phyloP scores from a whole-genome alignment of 2,329 filamentous ascomycete species.

The Shiraia sp. region DNA sequence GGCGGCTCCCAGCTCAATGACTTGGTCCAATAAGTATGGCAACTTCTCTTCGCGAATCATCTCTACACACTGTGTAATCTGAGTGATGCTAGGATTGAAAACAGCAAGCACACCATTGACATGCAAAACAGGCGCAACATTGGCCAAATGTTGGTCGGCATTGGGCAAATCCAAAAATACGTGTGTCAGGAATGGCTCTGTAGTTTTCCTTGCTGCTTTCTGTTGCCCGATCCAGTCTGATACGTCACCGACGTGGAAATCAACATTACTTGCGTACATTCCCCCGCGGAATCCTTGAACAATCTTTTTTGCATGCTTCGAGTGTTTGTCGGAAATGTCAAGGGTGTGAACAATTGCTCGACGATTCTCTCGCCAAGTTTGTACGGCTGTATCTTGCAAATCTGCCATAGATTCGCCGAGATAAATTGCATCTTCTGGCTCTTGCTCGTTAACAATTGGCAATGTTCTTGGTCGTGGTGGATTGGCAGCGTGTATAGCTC shows the following conservation, averaged over 20 bases:
- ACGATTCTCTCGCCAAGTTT: constrained; percentile 52
- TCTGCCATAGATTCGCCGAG: constrained; percentile 39
- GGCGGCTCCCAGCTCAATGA: constrained; percentile 61
- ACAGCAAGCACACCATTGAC: constrained; percentile 68
- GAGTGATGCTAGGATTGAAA: constrained; percentile 78
- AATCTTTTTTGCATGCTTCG: constrained; percentile 65
- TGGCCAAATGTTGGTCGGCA: constrained; percentile 57
- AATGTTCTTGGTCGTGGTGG: constrained; percentile 50
- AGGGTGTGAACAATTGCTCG: constrained; percentile 75
- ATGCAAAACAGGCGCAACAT: constrained; percentile 62
- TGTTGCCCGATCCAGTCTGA: constrained; percentile 65
- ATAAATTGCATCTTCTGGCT: constrained; percentile 35
- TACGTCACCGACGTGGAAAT: constrained; percentile 73
- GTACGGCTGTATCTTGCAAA: constrained; percentile 29
- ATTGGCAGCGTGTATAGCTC: constrained; percentile 76
- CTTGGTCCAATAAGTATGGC: constrained; percentile 61
- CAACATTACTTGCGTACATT: constrained; percentile 69
- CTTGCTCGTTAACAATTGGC: constrained; percentile 16
- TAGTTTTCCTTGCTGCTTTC: constrained; percentile 22
- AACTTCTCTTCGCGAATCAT: constrained; percentile 58
- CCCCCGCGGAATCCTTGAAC: constrained; percentile 70
- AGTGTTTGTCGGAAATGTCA: constrained; percentile 66
- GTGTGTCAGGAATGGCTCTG: constrained; percentile 68
- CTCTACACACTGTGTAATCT: constrained; percentile 68
- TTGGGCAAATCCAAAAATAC: constrained; percentile 75